These are phyloP conservation scores for Fraxinus sp. DNA, from an alignment of 305 asterid genomes.

Conservation along the genomic window DNA sequence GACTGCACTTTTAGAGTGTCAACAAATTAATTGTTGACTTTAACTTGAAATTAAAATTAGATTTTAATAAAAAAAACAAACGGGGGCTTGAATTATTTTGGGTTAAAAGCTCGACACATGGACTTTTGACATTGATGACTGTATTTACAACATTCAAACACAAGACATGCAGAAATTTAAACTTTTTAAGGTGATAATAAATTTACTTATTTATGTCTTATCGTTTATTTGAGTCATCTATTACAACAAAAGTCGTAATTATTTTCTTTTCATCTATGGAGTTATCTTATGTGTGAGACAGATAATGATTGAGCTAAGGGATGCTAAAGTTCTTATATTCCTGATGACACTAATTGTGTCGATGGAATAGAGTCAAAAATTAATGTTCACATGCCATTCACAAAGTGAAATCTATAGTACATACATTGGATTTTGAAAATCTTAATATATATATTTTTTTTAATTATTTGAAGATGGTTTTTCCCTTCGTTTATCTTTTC, in stretches of 20 bases:
- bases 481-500: constrained; percentile 9
- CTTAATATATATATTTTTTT: background rate
- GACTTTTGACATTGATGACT: background rate
- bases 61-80: too few relatives aligned
- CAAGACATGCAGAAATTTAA: background rate
- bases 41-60: too few relatives aligned
- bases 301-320: constrained; percentile 1
- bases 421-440: background rate
- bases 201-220: background rate
- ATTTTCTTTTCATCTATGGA: background rate
- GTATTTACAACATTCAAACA: background rate
- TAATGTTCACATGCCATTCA: background rate
- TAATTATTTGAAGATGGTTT: background rate
- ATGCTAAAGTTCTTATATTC: background rate
- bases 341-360: background rate
- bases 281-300: background rate
- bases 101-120: background rate
- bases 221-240: background rate
- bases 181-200: background rate
- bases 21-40: too few relatives aligned
- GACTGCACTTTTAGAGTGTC: too few relatives aligned
- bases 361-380: background rate
- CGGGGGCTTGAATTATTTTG: background rate
- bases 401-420: background rate
- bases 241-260: background rate